Conservation (phyloP, 345 rosid species). For the Bretschneidera sinensis region DNA sequence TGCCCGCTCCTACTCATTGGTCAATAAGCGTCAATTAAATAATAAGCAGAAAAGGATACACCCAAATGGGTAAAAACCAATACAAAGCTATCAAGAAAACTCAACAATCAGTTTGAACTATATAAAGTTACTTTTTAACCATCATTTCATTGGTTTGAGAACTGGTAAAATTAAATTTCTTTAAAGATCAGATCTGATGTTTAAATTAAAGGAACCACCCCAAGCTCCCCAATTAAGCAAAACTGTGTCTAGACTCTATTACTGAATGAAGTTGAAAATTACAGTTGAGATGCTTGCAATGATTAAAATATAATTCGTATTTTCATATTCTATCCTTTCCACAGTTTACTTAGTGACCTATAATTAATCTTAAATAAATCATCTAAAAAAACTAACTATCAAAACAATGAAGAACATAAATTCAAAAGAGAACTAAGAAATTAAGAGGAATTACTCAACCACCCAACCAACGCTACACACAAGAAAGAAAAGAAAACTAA, state of each 20-base stretch:
- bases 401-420: background rate
- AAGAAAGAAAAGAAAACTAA: too few species aligned
- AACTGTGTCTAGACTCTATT: background rate
- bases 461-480: too few species aligned
- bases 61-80: background rate
- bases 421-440: background rate
- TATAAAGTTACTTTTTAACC: background rate
- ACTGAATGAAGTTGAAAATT: background rate
- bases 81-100: background rate
- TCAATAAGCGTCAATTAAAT: background rate
- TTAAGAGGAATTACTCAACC: too few species aligned
- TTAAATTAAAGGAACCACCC: background rate
- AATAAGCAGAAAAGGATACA: background rate
- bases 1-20: conserved; percentile 63
- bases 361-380: too few species aligned
- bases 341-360: background rate
- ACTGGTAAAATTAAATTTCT: background rate
- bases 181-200: background rate
- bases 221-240: background rate
- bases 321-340: background rate
- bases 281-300: background rate
- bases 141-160: background rate
- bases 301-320: background rate
- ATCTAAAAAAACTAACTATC: too few species aligned
- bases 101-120: background rate